These are phyloP conservation scores for Ascochyta rabiei DNA, from an alignment of 2,329 filamentous ascomycete genomes.

Conservation along the genomic window DNA sequence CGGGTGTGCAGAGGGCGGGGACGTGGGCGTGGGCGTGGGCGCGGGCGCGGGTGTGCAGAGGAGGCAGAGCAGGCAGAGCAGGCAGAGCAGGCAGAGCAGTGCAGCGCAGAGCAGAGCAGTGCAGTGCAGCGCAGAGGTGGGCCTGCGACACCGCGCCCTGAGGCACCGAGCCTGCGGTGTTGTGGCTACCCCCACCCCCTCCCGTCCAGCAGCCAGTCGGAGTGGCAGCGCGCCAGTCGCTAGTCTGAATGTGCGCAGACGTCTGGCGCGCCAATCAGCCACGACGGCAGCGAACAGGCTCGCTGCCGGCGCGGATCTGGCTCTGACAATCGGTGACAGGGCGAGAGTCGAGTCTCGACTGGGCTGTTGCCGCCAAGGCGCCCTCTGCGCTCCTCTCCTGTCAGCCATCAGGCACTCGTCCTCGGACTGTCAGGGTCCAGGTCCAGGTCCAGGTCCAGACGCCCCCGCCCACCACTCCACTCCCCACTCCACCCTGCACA, in stretches of 20 bases:
- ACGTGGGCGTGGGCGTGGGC: no score
- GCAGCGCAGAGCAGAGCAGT: no score
- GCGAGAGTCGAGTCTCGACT: background rate
- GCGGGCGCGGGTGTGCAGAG: no score
- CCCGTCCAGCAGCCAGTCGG: background rate
- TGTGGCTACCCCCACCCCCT: background rate
- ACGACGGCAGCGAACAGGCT: conserved; percentile 13
- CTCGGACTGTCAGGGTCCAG: no score
- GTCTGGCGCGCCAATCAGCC: conserved; percentile 23
- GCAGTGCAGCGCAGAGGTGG: background rate
- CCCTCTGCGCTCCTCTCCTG: no score
- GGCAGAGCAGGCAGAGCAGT: no score
- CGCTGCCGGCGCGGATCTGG: no score
- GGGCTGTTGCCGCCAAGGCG: no score
- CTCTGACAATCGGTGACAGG: no score
- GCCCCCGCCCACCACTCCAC: background rate
- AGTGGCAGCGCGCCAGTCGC: conserved; percentile 1
- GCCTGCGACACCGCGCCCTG: conserved; percentile 2
- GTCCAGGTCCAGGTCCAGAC: background rate
- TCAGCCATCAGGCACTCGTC: no score
- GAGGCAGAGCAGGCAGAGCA: no score
- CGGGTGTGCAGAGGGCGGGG: no score
- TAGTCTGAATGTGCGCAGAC: conserved; percentile 2
- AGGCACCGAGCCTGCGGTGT: conserved; percentile 23
- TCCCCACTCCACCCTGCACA: background rate